Evolutionary conservation across 768 basidiomycete species (phyloP).

Genomic region (Sporobolomyces roseus): DNA sequence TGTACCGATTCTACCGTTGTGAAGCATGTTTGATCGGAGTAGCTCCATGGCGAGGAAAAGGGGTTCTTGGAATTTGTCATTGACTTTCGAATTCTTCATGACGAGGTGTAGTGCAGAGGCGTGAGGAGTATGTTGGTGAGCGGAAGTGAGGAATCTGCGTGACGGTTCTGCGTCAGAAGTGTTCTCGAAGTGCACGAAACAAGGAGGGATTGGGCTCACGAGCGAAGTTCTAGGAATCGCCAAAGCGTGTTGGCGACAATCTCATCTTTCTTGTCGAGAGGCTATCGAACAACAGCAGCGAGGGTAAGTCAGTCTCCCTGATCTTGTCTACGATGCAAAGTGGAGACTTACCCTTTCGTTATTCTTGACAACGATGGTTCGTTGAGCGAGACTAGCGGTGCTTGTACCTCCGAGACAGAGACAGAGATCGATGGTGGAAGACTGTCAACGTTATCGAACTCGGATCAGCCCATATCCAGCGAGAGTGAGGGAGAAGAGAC

Average conservation of each 20-base stretch:
- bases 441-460: slow-evolving; percentile 54
- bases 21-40: slow-evolving; percentile 92
- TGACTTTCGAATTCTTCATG: slow-evolving; percentile 70
- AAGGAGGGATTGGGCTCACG: slow-evolving; percentile 54
- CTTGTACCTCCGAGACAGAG: slow-evolving; percentile 88
- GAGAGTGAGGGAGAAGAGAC: background rate
- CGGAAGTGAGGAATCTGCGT: slow-evolving; percentile 75
- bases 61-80: slow-evolving; percentile 98
- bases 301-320: too few species aligned
- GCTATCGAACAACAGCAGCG: slow-evolving; percentile 39
- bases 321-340: too few species aligned
- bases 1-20: slow-evolving; percentile 49
- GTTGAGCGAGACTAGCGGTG: slow-evolving; percentile 69
- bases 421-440: slow-evolving; percentile 93
- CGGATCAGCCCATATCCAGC: background rate
- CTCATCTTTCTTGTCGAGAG: slow-evolving; percentile 96
- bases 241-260: slow-evolving; percentile 96
- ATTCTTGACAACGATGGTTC: slow-evolving; percentile 61
- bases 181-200: too few species aligned
- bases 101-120: slow-evolving; percentile 88
- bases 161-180: too few species aligned
- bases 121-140: slow-evolving; percentile 81
- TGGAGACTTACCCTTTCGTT: slow-evolving; percentile 24
- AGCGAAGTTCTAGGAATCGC: slow-evolving; percentile 93
- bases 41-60: slow-evolving; percentile 92